A percentile compares a stretch with the other conserved stretches of the same genome.
Conservation (phyloP, 2,329 filamentous ascomycete genomes). For the Pezicula radicicola region DNA sequence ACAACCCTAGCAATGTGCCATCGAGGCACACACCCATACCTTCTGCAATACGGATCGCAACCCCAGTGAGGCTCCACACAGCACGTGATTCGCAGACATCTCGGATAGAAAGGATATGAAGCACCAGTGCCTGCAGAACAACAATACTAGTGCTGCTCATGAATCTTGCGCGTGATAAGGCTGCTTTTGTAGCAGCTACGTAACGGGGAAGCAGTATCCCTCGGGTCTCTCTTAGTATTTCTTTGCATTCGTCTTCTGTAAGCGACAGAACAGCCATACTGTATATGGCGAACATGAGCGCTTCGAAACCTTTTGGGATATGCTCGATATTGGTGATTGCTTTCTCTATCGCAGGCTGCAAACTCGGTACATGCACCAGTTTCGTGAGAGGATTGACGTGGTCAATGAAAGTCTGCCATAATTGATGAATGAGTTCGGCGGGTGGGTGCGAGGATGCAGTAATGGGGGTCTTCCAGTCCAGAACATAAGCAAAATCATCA, state of each 20-base stretch:
- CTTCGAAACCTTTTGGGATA: slow-evolving; percentile 50
- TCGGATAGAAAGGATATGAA: slow-evolving; percentile 40
- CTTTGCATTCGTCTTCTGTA: slow-evolving; percentile 47
- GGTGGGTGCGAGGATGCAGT: slow-evolving; percentile 15
- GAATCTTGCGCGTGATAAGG: slow-evolving; percentile 52
- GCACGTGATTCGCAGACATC: slow-evolving; percentile 52
- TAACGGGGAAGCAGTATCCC: slow-evolving; percentile 24
- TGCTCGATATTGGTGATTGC: slow-evolving; percentile 44
- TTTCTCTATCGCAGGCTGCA: slow-evolving; percentile 62
- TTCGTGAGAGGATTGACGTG: slow-evolving; percentile 69
- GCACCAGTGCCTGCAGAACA: slow-evolving; percentile 56
- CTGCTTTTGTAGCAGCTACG: slow-evolving; percentile 39
- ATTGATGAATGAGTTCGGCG: slow-evolving; percentile 53
- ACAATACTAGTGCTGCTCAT: slow-evolving; percentile 55
- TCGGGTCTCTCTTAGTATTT: slow-evolving; percentile 20
- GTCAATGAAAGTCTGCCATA: slow-evolving; percentile 67
- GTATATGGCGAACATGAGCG: slow-evolving; percentile 65
- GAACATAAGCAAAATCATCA: slow-evolving; percentile 1
- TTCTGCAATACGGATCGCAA: slow-evolving; percentile 61
- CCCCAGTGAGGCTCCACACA: slow-evolving; percentile 58
- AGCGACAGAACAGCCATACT: slow-evolving; percentile 56
- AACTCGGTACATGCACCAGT: slow-evolving; percentile 61
- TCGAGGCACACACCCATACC: slow-evolving; percentile 67
- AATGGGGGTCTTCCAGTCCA: slow-evolving; percentile 13
- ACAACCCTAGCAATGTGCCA: slow-evolving; percentile 52